phyloP scores from a whole-genome alignment of 2,329 filamentous ascomycete species.

The Coleophoma crateriformis region DNA sequence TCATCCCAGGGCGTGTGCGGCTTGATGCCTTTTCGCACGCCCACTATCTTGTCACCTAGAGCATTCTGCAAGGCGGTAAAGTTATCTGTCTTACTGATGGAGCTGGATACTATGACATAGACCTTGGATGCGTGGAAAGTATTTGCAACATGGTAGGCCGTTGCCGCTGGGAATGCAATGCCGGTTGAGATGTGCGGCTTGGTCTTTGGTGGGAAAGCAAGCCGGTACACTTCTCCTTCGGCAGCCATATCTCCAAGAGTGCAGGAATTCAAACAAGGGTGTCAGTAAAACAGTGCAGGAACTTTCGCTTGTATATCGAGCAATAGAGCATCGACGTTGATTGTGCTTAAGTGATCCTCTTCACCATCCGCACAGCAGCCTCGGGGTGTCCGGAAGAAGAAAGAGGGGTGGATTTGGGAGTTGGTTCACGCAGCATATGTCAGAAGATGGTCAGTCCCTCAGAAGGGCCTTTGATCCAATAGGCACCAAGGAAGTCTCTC shows the following conservation, averaged over 20 bases:
- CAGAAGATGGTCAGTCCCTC: too few relatives aligned
- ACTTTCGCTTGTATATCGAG: too few relatives aligned
- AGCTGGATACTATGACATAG: constrained; percentile 26
- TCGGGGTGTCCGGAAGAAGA: too few relatives aligned
- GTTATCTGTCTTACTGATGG: constrained; percentile 24
- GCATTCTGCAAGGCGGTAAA: constrained; percentile 18
- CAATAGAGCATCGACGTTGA: too few relatives aligned
- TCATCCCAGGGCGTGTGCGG: constrained; percentile 27
- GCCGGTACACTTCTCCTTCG: not conserved
- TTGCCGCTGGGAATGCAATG: constrained; percentile 17
- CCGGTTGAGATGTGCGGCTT: constrained; percentile 20
- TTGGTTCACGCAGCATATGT: too few relatives aligned
- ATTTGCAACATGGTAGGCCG: constrained; percentile 20
- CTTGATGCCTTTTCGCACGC: constrained; percentile 24
- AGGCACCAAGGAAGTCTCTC: too few relatives aligned
- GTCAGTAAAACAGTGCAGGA: too few relatives aligned
- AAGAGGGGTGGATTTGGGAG: too few relatives aligned
- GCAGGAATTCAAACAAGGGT: too few relatives aligned
- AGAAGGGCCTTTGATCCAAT: too few relatives aligned
- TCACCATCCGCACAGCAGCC: too few relatives aligned
- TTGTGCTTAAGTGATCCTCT: too few relatives aligned
- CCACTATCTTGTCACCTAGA: constrained; percentile 20
- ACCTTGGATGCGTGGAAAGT: constrained; percentile 21
- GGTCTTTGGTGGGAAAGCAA: constrained; percentile 1
- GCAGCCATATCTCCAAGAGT: not conserved